Percentiles rank a stretch among this genome's conserved stretches.
phyloP scores from a whole-genome alignment of 176 grass and related monocot genomes.

The Alopecurus myosuroides region DNA sequence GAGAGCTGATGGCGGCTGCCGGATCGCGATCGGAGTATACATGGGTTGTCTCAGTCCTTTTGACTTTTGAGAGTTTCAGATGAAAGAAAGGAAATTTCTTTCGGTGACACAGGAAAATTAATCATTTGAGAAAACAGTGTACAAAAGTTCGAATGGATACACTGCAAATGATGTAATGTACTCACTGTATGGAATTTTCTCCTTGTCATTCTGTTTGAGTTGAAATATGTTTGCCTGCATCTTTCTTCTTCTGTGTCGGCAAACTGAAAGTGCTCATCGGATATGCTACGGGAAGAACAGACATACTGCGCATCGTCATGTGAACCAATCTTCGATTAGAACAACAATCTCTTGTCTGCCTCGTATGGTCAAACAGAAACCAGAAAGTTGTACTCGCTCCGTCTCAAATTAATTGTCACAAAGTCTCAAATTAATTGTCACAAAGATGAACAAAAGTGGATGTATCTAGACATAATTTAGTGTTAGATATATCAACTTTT shows the following conservation, averaged over 20 bases:
- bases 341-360: neutral
- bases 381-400: neutral
- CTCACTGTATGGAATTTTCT: neutral
- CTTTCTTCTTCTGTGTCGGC: neutral
- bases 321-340: neutral
- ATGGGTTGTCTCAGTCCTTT: neutral
- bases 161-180: neutral
- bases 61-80: neutral
- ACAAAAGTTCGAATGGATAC: neutral
- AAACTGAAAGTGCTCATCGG: neutral
- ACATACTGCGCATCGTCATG: neutral
- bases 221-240: neutral
- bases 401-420: too few species aligned
- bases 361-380: neutral
- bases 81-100: neutral
- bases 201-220: neutral
- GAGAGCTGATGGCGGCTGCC: neutral
- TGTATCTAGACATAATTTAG: too few species aligned
- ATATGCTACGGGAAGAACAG: neutral
- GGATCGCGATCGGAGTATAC: slow-evolving; percentile 15
- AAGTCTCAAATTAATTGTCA: too few species aligned
- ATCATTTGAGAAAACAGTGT: neutral
- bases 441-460: too few species aligned
- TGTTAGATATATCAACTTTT: too few species aligned
- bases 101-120: neutral